Evolutionary conservation across 1,284 basidiomycete species (phyloP), one percentile per base, ranked within the genome.

Genomic region (Ustilago sp.): DNA sequence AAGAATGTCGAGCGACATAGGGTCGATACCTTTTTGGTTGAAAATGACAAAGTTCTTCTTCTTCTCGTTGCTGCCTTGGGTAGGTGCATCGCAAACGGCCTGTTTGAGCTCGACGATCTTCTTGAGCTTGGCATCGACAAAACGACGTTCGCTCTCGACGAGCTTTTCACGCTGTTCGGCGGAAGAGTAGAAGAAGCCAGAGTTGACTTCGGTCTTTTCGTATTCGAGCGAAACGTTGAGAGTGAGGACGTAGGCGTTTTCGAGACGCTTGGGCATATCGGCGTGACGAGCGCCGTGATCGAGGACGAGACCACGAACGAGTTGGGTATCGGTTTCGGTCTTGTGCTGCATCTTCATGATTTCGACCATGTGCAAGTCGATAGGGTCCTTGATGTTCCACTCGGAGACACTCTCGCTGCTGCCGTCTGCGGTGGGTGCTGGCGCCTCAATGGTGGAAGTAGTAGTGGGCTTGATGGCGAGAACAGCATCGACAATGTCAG

Each of bases 311-410:
- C 97, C 97, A 80, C 93, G 92, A 81, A 99, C 89, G 58, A 99
- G 91, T 86, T 97, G 93, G n/a, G 97, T 99, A 88, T 99, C 97
- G 51, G 94, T 95, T 68, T 97, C 95, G 59, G 93, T 95, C 85
- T 95, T 92, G 89, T 99, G 97, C 87, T 98, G 96, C 97, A 99
- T 99, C 89, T 99, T 99, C 96, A 99, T 99, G 82, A 99, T 92
- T 88, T 99, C 97, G 64, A 99, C 90, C 97, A 99, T 99, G 88
- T 99, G 96, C 74, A 99, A 88, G 88, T 99, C 97, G 85, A 99
- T 97, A 53, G 95, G 95, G 55, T 85, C 81, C 55, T 75, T 79
- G 58, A 80, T 74, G 68, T 80, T 66, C 83, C 84, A 84, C 48
- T 85, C 80, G 11, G 59, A 67, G 9, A 84, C 74, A n/a, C 58